These are phyloP conservation scores for Didymella glomerata DNA, from an alignment of 2,329 filamentous ascomycete species.

Conservation along the genomic window DNA sequence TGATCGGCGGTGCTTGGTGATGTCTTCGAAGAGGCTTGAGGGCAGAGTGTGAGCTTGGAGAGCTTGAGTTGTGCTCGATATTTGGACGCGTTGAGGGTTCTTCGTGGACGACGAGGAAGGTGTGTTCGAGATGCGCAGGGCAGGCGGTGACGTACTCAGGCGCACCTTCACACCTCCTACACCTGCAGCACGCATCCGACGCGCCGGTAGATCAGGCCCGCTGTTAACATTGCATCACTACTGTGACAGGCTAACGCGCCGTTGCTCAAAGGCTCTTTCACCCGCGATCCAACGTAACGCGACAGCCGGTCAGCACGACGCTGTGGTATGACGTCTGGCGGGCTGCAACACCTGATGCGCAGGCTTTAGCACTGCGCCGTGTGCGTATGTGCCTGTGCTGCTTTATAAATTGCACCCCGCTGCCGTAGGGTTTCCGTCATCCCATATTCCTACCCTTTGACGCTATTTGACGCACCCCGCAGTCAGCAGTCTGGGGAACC, in stretches of 20 bases:
- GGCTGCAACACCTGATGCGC: constrained; percentile 9
- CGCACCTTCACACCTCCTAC: background rate
- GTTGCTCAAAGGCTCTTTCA: constrained; percentile 5
- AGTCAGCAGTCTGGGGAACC: constrained; percentile 11
- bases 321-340: constrained; percentile 20
- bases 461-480: constrained; percentile 12
- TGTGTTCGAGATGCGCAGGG: background rate
- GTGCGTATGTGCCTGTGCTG: background rate
- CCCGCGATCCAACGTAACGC: constrained; percentile 9
- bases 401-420: constrained; percentile 15
- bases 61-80: constrained; percentile 6
- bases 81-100: background rate
- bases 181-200: background rate
- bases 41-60: background rate
- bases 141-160: constrained; percentile 6
- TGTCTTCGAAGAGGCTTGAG: constrained; percentile 9
- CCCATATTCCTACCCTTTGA: too few relatives aligned
- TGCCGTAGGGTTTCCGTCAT: constrained; percentile 1
- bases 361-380: constrained; percentile 5
- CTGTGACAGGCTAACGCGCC: constrained; percentile 12
- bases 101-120: background rate
- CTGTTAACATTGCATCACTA: constrained; percentile 18
- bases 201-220: constrained; percentile 11
- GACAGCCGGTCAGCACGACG: constrained; percentile 6
- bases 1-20: constrained; percentile 19